Base-by-base conservation (phyloP, 352 stramenopile species). In the Pythium periplocum region DNA sequence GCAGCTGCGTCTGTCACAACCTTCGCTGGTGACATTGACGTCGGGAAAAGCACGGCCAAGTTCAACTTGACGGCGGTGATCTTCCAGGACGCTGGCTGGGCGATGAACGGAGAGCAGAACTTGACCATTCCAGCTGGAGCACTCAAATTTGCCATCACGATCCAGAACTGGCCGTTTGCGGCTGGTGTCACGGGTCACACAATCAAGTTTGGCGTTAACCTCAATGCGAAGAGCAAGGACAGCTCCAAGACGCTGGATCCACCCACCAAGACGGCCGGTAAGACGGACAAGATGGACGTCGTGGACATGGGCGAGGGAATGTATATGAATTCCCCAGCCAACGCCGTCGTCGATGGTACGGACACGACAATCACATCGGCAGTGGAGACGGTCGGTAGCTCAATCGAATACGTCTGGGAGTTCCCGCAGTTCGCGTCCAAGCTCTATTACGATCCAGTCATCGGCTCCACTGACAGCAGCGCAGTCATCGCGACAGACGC, bases 361-460 rank as follows among this genome's bases (percentile, higher is more conserved):
- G 35, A 66, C 17, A 48, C 41, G 4, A 30, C 62, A 1, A 63
- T 71, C 51, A 75, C 54, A 30, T 71, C 70, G 7, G 61, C 62
- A 1, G 55, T 77, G 26, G 48, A 66, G 2, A 37, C 31, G 4
- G 48, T 41, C 2, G 55, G 6, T n/a, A 41, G 36, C 26, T 53
- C 45, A 8, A 51, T 55, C 1, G 54, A 72, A 40, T 74, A 71
- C 40, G 45, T 70, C 26, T 81, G 68, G 71, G 55, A 68, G 17
- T 79, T 84, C 53, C 64, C 73, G 41, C 47, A 34, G 9, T 84
- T 76, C 48, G 55, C 9, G 1, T 49, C 55, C 6, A 69, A 44
- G n/a, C 48, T 84, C 10, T 69, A 72, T 59, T 84, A 84, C 64
- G 73, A 84, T 43, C 73, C 73, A 2, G 73, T 84, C 6, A 53